A percentile compares a stretch with the other conserved stretches of the same genome.
These are phyloP conservation scores for Metschnikowia shivogae DNA, from an alignment of 805 yeast genomes.

Conservation along the genomic window DNA sequence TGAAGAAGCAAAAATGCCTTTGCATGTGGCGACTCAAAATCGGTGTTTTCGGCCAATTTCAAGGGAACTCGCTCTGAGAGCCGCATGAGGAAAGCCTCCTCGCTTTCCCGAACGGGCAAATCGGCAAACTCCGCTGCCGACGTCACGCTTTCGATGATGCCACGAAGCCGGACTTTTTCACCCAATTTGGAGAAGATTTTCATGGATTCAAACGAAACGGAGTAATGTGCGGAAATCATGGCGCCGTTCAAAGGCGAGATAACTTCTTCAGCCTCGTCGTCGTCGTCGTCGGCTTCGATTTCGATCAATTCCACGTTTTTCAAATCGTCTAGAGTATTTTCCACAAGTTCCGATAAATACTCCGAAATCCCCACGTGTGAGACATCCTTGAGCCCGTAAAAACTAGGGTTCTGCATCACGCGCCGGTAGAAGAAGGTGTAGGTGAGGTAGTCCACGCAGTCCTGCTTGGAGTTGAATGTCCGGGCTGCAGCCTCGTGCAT, in stretches of 20 bases:
- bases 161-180: constrained; percentile 53
- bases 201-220: constrained; percentile 63
- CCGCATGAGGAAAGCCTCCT: constrained; percentile 43
- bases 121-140: constrained; percentile 69
- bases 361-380: constrained; percentile 71
- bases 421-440: constrained; percentile 80
- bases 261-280: constrained; percentile 32
- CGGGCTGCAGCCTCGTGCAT: constrained; percentile 69
- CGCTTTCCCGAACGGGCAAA: constrained; percentile 61
- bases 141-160: constrained; percentile 60
- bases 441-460: constrained; percentile 87
- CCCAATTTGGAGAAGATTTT: constrained; percentile 54
- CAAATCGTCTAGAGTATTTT: constrained; percentile 61
- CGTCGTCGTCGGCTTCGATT: constrained; percentile 41
- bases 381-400: constrained; percentile 70
- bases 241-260: constrained; percentile 66
- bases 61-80: constrained; percentile 63
- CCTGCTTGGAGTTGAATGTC: constrained; percentile 65
- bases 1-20: constrained; percentile 76
- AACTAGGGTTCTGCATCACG: constrained; percentile 78
- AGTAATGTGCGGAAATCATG: constrained; percentile 70
- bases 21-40: constrained; percentile 51
- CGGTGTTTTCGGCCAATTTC: constrained; percentile 35
- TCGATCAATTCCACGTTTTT: constrained; percentile 59
- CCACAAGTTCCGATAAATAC: constrained; percentile 79